Base-by-base conservation (phyloP, 345 rosid species). In the Gossypium stocksii region DNA sequence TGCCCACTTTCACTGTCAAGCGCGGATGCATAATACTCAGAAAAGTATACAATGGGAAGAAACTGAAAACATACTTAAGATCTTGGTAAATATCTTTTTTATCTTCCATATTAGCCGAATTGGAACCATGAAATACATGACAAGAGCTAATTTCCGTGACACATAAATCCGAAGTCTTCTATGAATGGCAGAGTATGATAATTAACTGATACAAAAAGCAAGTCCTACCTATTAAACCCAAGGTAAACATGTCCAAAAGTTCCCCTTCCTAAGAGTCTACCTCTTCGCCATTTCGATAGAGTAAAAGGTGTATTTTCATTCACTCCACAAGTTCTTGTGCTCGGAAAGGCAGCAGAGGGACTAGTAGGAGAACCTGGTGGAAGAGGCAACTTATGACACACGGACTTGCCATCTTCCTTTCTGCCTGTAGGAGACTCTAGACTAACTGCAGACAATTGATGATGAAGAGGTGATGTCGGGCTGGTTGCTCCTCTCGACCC, bases 191-290 rank as follows among this genome's bases (percentile, higher is more conserved):
- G 45, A 9, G 0, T 25, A 8, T 69, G 60, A 54, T 4, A 48
- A 62, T 17, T 34, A 57, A 57, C 34, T 17, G 12, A 27, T 52
- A 54, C 7, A 53, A 63, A 70, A 65, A 38, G 27, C 12, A 4
- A 10, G 9, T 25, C 22, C 68, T 80, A 94, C 98, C 98, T 92
- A 80, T 93, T 93, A 85, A 94, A 94, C 52, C 92, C 98, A 73
- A 87, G 91, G 79, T 85, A 94, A 73, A 94, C 98, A 45, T 94
- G 93, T 14, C 98, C 98, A 71, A 94, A 94, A 58, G 98, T 94
- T 68, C 98, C 98, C 73, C 94, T 89, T 70, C 98, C 98, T 25
- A 94, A 77, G 69, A 92, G 91, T 79, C 85, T 89, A 52, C 98
- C 98, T 72, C 85, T 94, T 80, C 91, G 91, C 95, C 97, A 92